phyloP scores from a whole-genome alignment of 163 green algal species.

The Picocystis sp. region DNA sequence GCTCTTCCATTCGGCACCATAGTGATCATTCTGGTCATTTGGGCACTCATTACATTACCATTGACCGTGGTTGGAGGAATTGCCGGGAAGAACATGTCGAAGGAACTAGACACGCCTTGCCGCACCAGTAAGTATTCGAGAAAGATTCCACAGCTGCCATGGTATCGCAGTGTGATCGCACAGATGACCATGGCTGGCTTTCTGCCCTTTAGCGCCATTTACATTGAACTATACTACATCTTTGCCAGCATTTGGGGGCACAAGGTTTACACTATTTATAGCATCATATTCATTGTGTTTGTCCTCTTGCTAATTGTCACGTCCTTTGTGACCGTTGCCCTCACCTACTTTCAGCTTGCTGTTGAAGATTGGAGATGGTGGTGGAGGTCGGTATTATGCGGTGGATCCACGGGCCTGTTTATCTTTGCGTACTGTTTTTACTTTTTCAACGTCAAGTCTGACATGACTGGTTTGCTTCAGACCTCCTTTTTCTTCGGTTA shows the following conservation, averaged over 20 bases:
- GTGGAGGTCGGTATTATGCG: conserved; percentile 11
- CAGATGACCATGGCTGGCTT: conserved; percentile 9
- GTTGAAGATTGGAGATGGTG: conserved; percentile 13
- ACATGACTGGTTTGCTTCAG: conserved; percentile 10
- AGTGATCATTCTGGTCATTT: conserved; percentile 53
- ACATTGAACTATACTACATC: conserved; percentile 10
- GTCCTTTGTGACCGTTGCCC: conserved; percentile 10
- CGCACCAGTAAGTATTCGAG: conserved; percentile 51
- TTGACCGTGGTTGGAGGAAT: not conserved
- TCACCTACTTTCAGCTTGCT: conserved; percentile 16
- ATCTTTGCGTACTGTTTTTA: conserved; percentile 14
- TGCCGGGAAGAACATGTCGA: conserved; percentile 21
- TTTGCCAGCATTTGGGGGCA: conserved; percentile 5
- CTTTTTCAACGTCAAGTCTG: conserved; percentile 9
- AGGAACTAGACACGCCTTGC: conserved; percentile 42
- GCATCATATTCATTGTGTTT: conserved; percentile 15
- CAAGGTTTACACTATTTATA: conserved; percentile 16
- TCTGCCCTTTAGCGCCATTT: conserved; percentile 13
- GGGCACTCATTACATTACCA: conserved; percentile 1
- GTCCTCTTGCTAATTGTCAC: conserved; percentile 12
- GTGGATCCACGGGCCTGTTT: conserved; percentile 11
- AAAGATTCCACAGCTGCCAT: not conserved
- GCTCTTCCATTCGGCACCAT: conserved; percentile 78
- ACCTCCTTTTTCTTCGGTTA: conserved; percentile 15
- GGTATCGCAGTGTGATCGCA: conserved; percentile 1